Percentiles rank a stretch among this genome's conserved stretches.
phyloP scores from a whole-genome alignment of 352 stramenopile genomes.

The Stramenopiles sp. region DNA sequence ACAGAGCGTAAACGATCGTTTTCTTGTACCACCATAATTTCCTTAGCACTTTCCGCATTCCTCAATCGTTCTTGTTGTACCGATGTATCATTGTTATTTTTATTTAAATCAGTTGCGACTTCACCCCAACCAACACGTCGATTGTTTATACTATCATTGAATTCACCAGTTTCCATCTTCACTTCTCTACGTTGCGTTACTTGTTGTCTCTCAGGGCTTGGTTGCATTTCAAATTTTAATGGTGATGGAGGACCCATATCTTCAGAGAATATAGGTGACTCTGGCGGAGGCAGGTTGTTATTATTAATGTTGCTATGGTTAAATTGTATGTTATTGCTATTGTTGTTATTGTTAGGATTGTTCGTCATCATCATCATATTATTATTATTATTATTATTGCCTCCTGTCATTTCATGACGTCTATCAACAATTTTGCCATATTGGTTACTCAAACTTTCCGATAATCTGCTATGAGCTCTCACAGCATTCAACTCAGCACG shows the following conservation, averaged over 20 bases:
- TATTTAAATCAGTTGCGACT: too few relatives aligned
- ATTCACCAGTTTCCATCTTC: too few relatives aligned
- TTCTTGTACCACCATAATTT: slow-evolving; percentile 2
- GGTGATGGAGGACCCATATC: neutral
- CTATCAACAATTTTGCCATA: neutral
- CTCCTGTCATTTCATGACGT: neutral
- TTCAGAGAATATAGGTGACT: neutral
- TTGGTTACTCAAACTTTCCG: neutral
- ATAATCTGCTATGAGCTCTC: neutral
- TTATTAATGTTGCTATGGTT: too few relatives aligned
- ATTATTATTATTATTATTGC: neutral
- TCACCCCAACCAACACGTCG: too few relatives aligned
- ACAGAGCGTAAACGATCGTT: neutral
- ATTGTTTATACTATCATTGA: too few relatives aligned
- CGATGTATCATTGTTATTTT: neutral
- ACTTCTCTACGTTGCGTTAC: neutral
- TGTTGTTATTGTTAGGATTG: too few relatives aligned
- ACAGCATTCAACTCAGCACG: neutral
- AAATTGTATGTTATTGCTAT: too few relatives aligned
- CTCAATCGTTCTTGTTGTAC: neutral
- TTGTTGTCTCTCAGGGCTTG: neutral
- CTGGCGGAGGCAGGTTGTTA: neutral
- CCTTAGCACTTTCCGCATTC: neutral
- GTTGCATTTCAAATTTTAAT: neutral
- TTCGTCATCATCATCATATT: too few relatives aligned